phyloP scores from a whole-genome alignment of 768 basidiomycete genomes.

The Lyophyllum decastes region DNA sequence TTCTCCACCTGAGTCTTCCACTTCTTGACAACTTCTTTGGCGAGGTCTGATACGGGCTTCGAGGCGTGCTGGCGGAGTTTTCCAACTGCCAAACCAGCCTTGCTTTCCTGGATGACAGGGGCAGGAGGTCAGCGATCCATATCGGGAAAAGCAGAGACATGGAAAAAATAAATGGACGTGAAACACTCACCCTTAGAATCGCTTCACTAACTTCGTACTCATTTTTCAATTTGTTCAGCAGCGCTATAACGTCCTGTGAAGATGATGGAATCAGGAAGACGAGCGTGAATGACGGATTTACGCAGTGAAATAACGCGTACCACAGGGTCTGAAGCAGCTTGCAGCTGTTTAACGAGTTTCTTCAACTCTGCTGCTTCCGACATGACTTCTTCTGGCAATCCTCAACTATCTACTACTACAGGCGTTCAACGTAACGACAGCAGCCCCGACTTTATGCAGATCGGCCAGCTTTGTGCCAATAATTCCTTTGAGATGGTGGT shows the following conservation, averaged over 20 bases:
- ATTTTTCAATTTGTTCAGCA: constrained; percentile 64
- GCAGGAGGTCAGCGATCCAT: constrained; percentile 18
- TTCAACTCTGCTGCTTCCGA: constrained; percentile 66
- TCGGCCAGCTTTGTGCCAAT: constrained; percentile 15
- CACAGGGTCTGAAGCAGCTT: constrained; percentile 57
- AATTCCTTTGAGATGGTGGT: constrained; percentile 16
- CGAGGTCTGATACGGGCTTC: constrained; percentile 76
- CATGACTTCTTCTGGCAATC: constrained; percentile 35
- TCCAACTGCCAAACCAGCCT: constrained; percentile 88
- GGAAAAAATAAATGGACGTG: constrained; percentile 32
- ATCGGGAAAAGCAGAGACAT: constrained; percentile 20
- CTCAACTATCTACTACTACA: constrained; percentile 38
- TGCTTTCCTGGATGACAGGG: constrained; percentile 69
- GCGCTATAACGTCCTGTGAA: constrained; percentile 60
- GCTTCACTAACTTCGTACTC: constrained; percentile 71
- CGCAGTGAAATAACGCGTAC: constrained; percentile 46
- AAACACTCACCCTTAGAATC: constrained; percentile 67
- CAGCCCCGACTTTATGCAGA: constrained; percentile 20
- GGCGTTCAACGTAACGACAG: constrained; percentile 18
- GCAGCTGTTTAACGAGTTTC: constrained; percentile 79
- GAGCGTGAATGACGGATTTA: constrained; percentile 36
- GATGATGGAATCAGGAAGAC: constrained; percentile 28
- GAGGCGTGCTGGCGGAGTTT: constrained; percentile 77
- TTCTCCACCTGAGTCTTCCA: constrained; percentile 91
- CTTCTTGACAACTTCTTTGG: constrained; percentile 89